A percentile compares a stretch with the other conserved stretches of the same genome.
Evolutionary conservation across 768 basidiomycete genomes (phyloP).

Genomic region (Sporobolomyces roseus): DNA sequence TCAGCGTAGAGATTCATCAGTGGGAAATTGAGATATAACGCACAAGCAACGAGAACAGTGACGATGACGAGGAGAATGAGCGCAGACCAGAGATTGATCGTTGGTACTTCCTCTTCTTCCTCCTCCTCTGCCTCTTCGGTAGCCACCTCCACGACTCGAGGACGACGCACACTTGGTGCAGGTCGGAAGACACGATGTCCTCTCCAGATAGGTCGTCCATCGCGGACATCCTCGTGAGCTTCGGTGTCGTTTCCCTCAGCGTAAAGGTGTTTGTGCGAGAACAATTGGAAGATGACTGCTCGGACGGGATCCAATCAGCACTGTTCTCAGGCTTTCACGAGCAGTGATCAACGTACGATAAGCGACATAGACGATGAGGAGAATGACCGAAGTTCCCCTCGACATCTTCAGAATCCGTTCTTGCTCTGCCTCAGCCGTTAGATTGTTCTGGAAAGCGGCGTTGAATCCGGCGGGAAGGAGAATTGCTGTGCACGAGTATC

Average conservation of each 20-base stretch:
- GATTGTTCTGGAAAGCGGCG: conserved; percentile 25
- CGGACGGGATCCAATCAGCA: no score
- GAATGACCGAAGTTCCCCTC: conserved; percentile 57
- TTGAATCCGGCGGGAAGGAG: conserved; percentile 64
- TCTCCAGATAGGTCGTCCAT: conserved; percentile 21
- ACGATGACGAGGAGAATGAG: conserved; percentile 37
- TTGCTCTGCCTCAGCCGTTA: conserved; percentile 8
- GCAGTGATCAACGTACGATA: conserved; percentile 50
- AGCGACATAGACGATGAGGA: conserved; percentile 66
- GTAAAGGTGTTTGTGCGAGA: conserved; percentile 35
- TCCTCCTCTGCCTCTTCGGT: conserved; percentile 37
- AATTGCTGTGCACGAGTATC: conserved; percentile 19
- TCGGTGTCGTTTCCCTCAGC: conserved; percentile 16
- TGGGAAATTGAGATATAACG: neutral
- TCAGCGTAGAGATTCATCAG: neutral
- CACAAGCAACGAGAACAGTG: conserved; percentile 24
- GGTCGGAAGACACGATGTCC: conserved; percentile 23
- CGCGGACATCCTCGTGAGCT: neutral
- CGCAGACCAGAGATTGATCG: conserved; percentile 36
- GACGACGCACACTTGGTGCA: conserved; percentile 7
- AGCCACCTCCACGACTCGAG: conserved; percentile 14
- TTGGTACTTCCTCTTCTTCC: conserved; percentile 39
- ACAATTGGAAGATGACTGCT: conserved; percentile 53
- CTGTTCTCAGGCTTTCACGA: no score
- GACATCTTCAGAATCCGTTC: conserved; percentile 41